These are phyloP conservation scores for Tolypocladium endophyticum DNA, from an alignment of 2,329 filamentous ascomycete genomes.

Conservation along the genomic window DNA sequence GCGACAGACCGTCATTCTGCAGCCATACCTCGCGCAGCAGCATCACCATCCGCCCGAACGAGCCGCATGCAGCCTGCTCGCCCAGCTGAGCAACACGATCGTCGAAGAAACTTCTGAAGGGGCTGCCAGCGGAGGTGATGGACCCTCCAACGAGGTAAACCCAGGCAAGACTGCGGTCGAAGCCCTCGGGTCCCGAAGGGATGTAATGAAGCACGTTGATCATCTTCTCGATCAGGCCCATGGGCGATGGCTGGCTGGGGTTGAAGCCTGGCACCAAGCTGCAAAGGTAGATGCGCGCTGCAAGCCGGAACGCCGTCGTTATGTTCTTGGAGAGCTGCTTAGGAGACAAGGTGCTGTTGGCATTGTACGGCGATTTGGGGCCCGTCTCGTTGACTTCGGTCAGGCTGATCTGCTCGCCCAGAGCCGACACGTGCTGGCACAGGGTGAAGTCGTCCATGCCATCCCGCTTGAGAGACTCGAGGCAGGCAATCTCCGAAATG, in stretches of 20 bases:
- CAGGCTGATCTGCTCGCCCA: conserved; percentile 75
- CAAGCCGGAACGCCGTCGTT: conserved; percentile 80
- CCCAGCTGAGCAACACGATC: conserved; percentile 67
- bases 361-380: conserved; percentile 51
- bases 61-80: conserved; percentile 68
- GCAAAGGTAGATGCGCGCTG: conserved; percentile 94
- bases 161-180: conserved; percentile 87
- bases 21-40: conserved; percentile 79
- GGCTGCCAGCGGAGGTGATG: conserved; percentile 59
- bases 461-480: conserved; percentile 76
- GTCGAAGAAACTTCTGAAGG: conserved; percentile 68
- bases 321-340: conserved; percentile 82
- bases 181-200: conserved; percentile 69
- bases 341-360: conserved; percentile 66
- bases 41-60: conserved; percentile 71
- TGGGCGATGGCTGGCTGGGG: conserved; percentile 60
- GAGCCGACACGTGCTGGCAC: conserved; percentile 79
- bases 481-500: conserved; percentile 92
- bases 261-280: conserved; percentile 84
- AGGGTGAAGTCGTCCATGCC: conserved; percentile 79
- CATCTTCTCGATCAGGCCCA: conserved; percentile 69
- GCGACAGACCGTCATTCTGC: conserved; percentile 51
- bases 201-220: conserved; percentile 70
- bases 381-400: conserved; percentile 58
- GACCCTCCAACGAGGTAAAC: conserved; percentile 82